Evolutionary conservation across 2,329 filamentous ascomycete genomes (phyloP).

Genomic region (Beauveria pseudobassiana): DNA sequence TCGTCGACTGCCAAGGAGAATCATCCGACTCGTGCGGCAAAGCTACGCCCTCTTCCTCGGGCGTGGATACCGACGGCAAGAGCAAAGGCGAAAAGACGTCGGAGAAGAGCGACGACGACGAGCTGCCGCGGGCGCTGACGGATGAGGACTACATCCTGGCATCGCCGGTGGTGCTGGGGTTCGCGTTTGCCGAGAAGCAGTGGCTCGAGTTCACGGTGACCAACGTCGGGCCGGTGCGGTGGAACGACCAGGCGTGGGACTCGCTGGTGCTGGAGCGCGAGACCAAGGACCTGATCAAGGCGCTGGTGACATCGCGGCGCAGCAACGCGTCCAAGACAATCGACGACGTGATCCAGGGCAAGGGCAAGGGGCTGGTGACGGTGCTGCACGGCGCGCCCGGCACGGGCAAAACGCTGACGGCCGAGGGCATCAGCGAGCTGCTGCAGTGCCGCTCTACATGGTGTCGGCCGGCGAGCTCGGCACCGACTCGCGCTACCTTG

Average conservation of each 20-base stretch:
- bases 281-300: constrained; percentile 59
- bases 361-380: constrained; percentile 75
- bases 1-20: constrained; percentile 12
- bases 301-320: constrained; percentile 76
- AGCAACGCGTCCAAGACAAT: constrained; percentile 75
- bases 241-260: constrained; percentile 77
- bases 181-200: constrained; percentile 79
- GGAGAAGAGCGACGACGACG: constrained; percentile 14
- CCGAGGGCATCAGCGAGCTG: constrained; percentile 77
- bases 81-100: constrained; percentile 13
- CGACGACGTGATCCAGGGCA: constrained; percentile 75
- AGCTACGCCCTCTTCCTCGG: neutral
- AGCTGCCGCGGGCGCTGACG: constrained; percentile 49
- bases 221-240: constrained; percentile 70
- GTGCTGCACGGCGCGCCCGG: constrained; percentile 81
- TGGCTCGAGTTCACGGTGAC: constrained; percentile 86
- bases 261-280: constrained; percentile 64
- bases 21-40: constrained; percentile 8
- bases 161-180: constrained; percentile 78
- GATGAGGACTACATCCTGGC: constrained; percentile 81
- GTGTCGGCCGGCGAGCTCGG: constrained; percentile 76
- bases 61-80: neutral
- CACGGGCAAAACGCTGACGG: constrained; percentile 83
- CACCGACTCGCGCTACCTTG: constrained; percentile 65
- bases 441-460: constrained; percentile 74